Evolutionary conservation across 2,329 filamentous ascomycete species (phyloP).

Genomic region (Helotiales sp.): DNA sequence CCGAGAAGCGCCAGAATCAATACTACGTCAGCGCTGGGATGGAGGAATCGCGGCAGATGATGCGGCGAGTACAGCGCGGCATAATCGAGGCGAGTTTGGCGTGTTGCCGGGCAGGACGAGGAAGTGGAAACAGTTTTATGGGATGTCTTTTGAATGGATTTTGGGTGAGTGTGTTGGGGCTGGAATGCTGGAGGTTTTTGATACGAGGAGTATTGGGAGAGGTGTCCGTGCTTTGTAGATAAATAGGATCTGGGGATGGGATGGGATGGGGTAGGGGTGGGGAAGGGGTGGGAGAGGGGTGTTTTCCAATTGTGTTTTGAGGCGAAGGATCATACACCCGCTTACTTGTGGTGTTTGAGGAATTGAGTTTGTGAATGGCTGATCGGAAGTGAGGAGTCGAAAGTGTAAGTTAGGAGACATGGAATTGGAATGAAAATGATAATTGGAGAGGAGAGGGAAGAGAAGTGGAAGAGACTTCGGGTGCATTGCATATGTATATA

Average conservation of each 20-base stretch:
- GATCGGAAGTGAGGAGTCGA: neutral
- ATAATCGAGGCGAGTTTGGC: slow-evolving; percentile 61
- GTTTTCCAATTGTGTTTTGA: slow-evolving; percentile 11
- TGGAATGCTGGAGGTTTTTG: slow-evolving; percentile 74
- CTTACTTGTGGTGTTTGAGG: slow-evolving; percentile 5
- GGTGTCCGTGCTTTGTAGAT: slow-evolving; percentile 56
- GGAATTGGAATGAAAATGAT: neutral
- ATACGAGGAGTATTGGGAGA: slow-evolving; percentile 74
- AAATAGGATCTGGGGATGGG: slow-evolving; percentile 10
- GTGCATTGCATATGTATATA: slow-evolving; percentile 9
- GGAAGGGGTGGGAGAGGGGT: no score
- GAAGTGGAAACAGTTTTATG: slow-evolving; percentile 74
- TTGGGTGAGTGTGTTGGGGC: slow-evolving; percentile 72
- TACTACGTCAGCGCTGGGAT: slow-evolving; percentile 72
- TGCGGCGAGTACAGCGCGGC: slow-evolving; percentile 53
- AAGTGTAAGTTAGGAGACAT: neutral
- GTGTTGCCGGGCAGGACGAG: slow-evolving; percentile 65
- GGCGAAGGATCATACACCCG: slow-evolving; percentile 7
- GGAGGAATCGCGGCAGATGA: slow-evolving; percentile 61
- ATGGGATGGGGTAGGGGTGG: no score
- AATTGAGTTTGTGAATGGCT: neutral
- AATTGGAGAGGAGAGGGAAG: neutral
- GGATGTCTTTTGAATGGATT: slow-evolving; percentile 73
- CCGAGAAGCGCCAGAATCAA: slow-evolving; percentile 65
- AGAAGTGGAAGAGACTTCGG: neutral